Percentiles rank a stretch among this genome's conserved stretches.
Evolutionary conservation across 129 eudicot species (phyloP).

Genomic region (Ambrosia trifida): DNA sequence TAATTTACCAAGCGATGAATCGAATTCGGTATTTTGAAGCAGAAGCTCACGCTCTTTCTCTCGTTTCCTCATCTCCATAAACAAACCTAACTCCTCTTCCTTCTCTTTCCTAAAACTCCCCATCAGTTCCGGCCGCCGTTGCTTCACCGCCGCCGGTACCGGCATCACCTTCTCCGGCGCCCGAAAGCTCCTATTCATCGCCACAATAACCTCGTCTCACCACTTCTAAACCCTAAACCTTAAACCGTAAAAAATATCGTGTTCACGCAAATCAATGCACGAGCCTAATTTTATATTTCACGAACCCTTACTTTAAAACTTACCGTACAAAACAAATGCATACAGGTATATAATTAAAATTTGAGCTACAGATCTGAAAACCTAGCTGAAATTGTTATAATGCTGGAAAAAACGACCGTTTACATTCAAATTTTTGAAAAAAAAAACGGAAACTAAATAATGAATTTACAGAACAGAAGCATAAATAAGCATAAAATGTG

Average conservation of each 20-base stretch:
- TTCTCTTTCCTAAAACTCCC: slow-evolving; percentile 59
- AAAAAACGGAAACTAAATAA: background rate
- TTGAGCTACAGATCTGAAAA: slow-evolving; percentile 49
- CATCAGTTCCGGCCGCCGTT: slow-evolving; percentile 48
- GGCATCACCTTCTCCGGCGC: slow-evolving; percentile 62
- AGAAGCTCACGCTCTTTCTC: slow-evolving; percentile 77
- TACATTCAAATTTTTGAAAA: slow-evolving; percentile 4
- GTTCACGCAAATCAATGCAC: slow-evolving; percentile 30
- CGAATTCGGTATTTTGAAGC: slow-evolving; percentile 61
- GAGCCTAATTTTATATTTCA: slow-evolving; percentile 18
- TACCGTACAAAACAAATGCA: slow-evolving; percentile 2
- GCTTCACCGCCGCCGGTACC: slow-evolving; percentile 38
- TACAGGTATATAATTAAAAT: background rate
- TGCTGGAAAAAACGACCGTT: slow-evolving; percentile 16
- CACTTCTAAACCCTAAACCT: slow-evolving; percentile 13
- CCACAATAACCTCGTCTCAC: slow-evolving; percentile 19
- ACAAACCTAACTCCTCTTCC: slow-evolving; percentile 85
- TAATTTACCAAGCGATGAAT: slow-evolving; percentile 66
- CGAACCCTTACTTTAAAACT: slow-evolving; percentile 52
- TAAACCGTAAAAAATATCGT: slow-evolving; percentile 21
- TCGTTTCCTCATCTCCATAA: slow-evolving; percentile 77
- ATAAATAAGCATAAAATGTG: background rate
- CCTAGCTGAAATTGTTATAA: slow-evolving; percentile 39
- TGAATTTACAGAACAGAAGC: background rate
- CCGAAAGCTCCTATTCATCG: slow-evolving; percentile 81